Evolutionary conservation across 1,139 yeast species (phyloP).

Genomic region (Diutina scorzettiae): DNA sequence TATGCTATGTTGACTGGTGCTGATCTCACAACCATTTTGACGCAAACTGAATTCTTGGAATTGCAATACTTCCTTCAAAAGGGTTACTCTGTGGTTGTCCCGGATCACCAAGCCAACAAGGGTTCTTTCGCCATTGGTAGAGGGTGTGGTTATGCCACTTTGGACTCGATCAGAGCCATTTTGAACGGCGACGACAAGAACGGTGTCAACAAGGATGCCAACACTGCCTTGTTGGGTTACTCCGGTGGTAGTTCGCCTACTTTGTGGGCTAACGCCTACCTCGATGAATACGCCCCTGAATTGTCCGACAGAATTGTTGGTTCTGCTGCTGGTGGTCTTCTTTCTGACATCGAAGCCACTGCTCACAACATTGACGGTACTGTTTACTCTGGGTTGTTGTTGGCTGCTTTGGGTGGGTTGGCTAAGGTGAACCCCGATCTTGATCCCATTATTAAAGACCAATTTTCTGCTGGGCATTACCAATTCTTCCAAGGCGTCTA

Average conservation of each 20-base stretch:
- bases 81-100: constrained; percentile 10
- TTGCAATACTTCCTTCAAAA: constrained; percentile 7
- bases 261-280: not conserved
- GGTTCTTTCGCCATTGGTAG: constrained; percentile 9
- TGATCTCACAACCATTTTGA: constrained; percentile 6
- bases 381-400: constrained; percentile 17
- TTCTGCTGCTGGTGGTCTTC: constrained; percentile 16
- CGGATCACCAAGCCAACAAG: constrained; percentile 10
- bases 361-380: constrained; percentile 15
- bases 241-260: constrained; percentile 8
- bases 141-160: constrained; percentile 9
- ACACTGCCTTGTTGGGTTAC: constrained; percentile 14
- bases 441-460: not conserved
- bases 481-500: constrained; percentile 6
- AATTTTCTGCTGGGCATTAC: not conserved
- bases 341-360: constrained; percentile 16
- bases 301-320: constrained; percentile 1
- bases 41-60: constrained; percentile 8
- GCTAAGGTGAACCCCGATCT: constrained; percentile 17
- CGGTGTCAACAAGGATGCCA: constrained; percentile 10
- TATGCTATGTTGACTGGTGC: constrained; percentile 9
- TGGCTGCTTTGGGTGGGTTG: constrained; percentile 18
- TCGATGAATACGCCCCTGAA: not conserved
- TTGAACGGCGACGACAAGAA: constrained; percentile 8
- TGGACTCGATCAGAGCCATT: constrained; percentile 11